Percentiles rank a stretch among this genome's conserved stretches.
Conservation (phyloP, 768 basidiomycete genomes). For the Cystobasidium onofrii region DNA sequence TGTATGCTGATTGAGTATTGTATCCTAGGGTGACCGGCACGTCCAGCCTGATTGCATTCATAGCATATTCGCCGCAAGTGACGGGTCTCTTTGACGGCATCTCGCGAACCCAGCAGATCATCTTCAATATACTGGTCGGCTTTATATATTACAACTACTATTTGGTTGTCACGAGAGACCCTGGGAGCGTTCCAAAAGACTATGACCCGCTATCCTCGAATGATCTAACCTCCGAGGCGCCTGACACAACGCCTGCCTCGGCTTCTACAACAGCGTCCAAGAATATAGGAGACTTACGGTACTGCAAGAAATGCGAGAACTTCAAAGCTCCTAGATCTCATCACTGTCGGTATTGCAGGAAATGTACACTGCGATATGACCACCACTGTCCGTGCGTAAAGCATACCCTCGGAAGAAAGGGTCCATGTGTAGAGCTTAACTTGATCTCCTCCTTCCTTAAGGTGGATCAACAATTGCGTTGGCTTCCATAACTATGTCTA, state of each 20-base stretch:
- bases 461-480: slow-evolving; percentile 94
- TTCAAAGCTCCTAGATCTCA: slow-evolving; percentile 53
- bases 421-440: background rate
- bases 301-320: slow-evolving; percentile 72
- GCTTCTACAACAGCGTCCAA: slow-evolving; percentile 82
- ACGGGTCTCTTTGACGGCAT: slow-evolving; percentile 50
- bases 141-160: slow-evolving; percentile 83
- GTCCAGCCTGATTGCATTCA: slow-evolving; percentile 54
- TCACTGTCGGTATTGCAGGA: slow-evolving; percentile 81
- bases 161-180: slow-evolving; percentile 70
- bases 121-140: slow-evolving; percentile 59
- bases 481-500: slow-evolving; percentile 79
- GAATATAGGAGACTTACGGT: slow-evolving; percentile 68
- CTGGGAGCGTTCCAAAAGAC: slow-evolving; percentile 64
- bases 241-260: slow-evolving; percentile 49
- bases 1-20: background rate
- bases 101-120: slow-evolving; percentile 31
- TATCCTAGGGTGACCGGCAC: slow-evolving; percentile 45
- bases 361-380: slow-evolving; percentile 85
- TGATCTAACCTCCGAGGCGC: background rate
- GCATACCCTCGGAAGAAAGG: background rate
- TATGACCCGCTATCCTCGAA: slow-evolving; percentile 18
- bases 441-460: slow-evolving; percentile 28
- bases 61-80: slow-evolving; percentile 90
- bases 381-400: slow-evolving; percentile 33